phyloP scores from a whole-genome alignment of 1,139 yeast genomes.

The Debaryomycetaceae sp. region DNA sequence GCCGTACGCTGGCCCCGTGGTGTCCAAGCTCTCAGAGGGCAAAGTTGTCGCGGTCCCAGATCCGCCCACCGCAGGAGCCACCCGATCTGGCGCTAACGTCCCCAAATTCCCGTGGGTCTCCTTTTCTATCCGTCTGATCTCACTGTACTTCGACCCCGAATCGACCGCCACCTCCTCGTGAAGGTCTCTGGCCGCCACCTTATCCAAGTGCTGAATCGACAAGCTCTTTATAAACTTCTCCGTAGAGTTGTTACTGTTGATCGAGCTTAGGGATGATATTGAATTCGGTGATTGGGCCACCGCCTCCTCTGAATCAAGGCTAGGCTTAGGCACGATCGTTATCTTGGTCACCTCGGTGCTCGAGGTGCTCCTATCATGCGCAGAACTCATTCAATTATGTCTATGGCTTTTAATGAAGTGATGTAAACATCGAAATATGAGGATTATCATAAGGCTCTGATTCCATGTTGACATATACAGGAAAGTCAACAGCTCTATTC shows the following conservation, averaged over 20 bases:
- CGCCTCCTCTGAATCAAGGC: neutral
- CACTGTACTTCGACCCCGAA: neutral
- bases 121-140: neutral
- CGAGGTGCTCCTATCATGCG: neutral
- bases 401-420: neutral
- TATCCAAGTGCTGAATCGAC: constrained; percentile 10
- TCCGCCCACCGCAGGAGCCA: neutral
- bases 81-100: neutral
- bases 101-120: neutral
- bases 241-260: constrained; percentile 27
- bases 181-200: neutral
- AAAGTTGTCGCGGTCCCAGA: neutral
- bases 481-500: no score
- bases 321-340: neutral
- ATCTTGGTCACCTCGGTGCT: neutral
- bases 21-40: neutral
- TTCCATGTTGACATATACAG: no score
- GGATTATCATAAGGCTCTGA: no score
- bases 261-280: constrained; percentile 24
- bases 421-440: no score
- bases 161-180: neutral
- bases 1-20: neutral
- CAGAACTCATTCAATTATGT: neutral
- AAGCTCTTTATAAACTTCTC: constrained; percentile 28
- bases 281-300: neutral